Conservation (phyloP, 108 stramenopile genomes). For the Cyclotella kingstonii region DNA sequence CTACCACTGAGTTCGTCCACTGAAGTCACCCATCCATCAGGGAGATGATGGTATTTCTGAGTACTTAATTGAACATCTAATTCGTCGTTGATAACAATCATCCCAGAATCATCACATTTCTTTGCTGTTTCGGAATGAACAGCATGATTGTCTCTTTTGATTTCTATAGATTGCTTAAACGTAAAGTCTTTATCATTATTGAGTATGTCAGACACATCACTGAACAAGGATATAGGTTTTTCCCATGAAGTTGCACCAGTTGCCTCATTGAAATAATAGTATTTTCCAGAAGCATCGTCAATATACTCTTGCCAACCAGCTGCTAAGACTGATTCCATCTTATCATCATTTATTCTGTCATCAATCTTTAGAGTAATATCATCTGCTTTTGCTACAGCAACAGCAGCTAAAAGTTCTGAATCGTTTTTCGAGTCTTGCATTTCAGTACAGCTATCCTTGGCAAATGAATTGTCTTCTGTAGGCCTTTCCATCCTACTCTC, state of each 20-base stretch:
- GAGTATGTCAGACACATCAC: background rate
- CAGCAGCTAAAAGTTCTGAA: too few species aligned
- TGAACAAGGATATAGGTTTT: slow-evolving; percentile 14
- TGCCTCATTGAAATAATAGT: slow-evolving; percentile 50
- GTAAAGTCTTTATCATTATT: background rate
- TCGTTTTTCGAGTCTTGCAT: too few species aligned
- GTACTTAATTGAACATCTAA: too few species aligned
- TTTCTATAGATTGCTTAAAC: background rate
- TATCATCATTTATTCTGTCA: too few species aligned
- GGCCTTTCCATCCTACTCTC: too few species aligned
- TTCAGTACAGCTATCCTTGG: too few species aligned
- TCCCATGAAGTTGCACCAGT: slow-evolving; percentile 53
- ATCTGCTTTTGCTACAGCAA: too few species aligned
- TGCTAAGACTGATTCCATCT: slow-evolving; percentile 10
- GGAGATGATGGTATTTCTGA: too few species aligned
- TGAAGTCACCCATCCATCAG: slow-evolving; percentile 50
- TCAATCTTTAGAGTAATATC: too few species aligned
- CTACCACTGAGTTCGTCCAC: slow-evolving; percentile 26
- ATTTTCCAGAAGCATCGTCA: slow-evolving; percentile 42
- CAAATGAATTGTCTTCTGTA: too few species aligned
- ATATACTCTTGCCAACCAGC: slow-evolving; percentile 48
- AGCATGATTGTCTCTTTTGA: too few species aligned
- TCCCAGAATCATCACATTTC: background rate
- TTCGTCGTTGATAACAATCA: too few species aligned
- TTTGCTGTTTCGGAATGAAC: background rate